Evolutionary conservation across 345 rosid species (phyloP).

Genomic region (Eucalyptus decipiens): DNA sequence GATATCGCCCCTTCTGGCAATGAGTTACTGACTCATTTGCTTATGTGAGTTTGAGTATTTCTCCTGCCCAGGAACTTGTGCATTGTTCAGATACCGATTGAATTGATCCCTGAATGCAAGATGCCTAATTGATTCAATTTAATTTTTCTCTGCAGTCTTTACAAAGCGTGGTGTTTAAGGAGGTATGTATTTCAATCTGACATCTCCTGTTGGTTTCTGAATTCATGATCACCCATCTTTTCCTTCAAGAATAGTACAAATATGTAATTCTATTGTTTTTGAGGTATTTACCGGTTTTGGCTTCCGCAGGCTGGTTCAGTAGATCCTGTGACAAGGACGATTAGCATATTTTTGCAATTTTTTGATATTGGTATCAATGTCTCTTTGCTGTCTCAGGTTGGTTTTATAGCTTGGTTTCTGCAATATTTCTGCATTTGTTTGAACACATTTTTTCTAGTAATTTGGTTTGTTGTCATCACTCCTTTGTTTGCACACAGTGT

Average conservation of each 20-base stretch:
- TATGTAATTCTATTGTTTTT: not conserved
- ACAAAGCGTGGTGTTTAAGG: constrained; percentile 95
- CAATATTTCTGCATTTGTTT: not conserved
- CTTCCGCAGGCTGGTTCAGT: constrained; percentile 81
- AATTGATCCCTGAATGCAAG: not conserved
- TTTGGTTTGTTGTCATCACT: not conserved
- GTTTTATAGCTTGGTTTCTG: not conserved
- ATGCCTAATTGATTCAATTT: constrained; percentile 6
- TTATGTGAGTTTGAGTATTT: not conserved
- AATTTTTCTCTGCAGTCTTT: constrained; percentile 61
- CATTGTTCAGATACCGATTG: not conserved
- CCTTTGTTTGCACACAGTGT: not conserved
- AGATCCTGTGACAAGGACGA: constrained; percentile 88
- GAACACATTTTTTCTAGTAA: not conserved
- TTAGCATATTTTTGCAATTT: constrained; percentile 78
- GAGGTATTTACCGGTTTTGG: not conserved
- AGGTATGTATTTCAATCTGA: constrained; percentile 30
- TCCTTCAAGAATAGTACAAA: not conserved
- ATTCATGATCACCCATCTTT: not conserved
- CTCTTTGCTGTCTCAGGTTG: constrained; percentile 79
- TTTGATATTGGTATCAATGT: constrained; percentile 96
- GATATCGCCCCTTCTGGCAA: not conserved
- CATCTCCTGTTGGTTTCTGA: not conserved
- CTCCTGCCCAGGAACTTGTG: not conserved
- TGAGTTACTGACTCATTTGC: not conserved